A percentile compares a stretch with the other conserved stretches of the same genome.
phyloP scores from a whole-genome alignment of 1,284 basidiomycete species.

The Marasmius tenuissimus region DNA sequence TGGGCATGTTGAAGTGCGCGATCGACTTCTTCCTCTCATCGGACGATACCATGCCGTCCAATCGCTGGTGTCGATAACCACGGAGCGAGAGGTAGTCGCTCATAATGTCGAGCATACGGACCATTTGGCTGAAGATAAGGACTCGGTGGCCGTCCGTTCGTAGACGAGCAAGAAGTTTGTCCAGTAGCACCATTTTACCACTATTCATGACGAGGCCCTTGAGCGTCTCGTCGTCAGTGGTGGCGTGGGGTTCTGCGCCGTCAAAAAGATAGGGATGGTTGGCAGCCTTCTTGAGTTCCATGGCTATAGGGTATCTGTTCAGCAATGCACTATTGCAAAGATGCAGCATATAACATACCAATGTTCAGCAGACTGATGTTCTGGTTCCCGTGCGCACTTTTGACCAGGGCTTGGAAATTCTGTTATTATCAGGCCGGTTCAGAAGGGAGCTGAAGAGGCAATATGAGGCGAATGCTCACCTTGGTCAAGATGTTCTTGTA shows the following conservation, averaged over 20 bases:
- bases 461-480: conserved; percentile 39
- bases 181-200: conserved; percentile 96
- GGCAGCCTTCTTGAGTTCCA: conserved; percentile 97
- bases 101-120: conserved; percentile 97
- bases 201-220: conserved; percentile 98
- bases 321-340: conserved; percentile 6
- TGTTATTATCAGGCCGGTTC: conserved; percentile 25
- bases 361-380: conserved; percentile 95
- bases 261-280: conserved; percentile 99
- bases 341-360: conserved; percentile 43
- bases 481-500: conserved; percentile 99
- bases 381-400: conserved; percentile 80
- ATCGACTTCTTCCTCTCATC: conserved; percentile 92
- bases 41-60: conserved; percentile 94
- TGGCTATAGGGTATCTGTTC: conserved; percentile 46
- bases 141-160: conserved; percentile 94
- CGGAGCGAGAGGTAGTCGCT: conserved; percentile 94
- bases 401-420: conserved; percentile 93
- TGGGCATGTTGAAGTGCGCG: conserved; percentile 95
- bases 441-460: not conserved
- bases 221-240: conserved; percentile 83
- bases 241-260: conserved; percentile 83
- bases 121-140: conserved; percentile 99
- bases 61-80: conserved; percentile 92
- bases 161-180: conserved; percentile 88